Evolutionary conservation across 192 early-diverging fungal genomes (phyloP), one percentile per base, ranked within the genome.

Genomic region (Backusella sp.): DNA sequence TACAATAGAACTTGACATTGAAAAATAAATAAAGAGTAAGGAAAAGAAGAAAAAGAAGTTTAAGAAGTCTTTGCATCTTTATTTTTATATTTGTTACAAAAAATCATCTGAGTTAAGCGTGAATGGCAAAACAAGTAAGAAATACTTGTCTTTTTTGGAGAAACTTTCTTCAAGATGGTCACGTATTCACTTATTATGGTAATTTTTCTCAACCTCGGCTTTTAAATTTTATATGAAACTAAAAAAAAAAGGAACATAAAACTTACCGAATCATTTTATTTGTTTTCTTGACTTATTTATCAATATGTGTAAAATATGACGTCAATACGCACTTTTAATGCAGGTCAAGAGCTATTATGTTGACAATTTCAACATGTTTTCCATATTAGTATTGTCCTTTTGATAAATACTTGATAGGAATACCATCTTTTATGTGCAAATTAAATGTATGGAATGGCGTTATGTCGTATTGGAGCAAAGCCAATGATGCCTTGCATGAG

Each of bases 231-330:
- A 3, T 49, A 49, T n/a, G 17, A 62, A 62, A 26, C 21, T 28
- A 62, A 62, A 62, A 62, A 53, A n/a, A 62, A 62, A 28, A 62
- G 56, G 56, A 23, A 62, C 56, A 62, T 8, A 62, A 62, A 62
- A 12, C 56, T 28, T 28, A 28, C 9, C 56, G 56, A 62, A 62
- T 62, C 56, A 62, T 28, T 28, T 62, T 28, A 26, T 12, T 26
- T 28, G 23, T 28, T 62, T 28, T 28, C 26, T 62, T 62, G 11
- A 26, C 56, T 62, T 62, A 62, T 62, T 14, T 62, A 62, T 28
- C 26, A 62, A 62, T 14, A 62, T 62, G 0, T 28, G 56, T 14
- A 28, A 62, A 9, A 3, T 28, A 28, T 62, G 56, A 62, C 56
- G 56, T 62, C 56, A 62, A 28, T 62, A 26, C 8, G 9, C 56